phyloP scores from a whole-genome alignment of 257 asterid genomes.

The Salvia splendens region DNA sequence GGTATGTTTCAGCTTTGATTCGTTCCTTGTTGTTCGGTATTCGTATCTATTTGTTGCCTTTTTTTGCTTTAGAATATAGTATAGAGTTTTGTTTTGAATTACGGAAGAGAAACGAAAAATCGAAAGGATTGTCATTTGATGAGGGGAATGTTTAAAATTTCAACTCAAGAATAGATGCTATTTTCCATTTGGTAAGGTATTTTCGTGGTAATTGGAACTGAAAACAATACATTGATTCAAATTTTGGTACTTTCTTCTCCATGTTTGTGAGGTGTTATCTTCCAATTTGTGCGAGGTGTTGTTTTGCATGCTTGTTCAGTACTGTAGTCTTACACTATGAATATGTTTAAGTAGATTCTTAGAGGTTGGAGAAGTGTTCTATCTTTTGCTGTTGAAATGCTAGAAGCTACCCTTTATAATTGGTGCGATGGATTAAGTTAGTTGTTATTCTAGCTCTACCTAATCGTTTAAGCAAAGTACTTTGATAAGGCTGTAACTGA shows the following conservation, averaged over 20 bases:
- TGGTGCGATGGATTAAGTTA: background rate
- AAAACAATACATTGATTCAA: background rate
- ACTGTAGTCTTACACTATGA: background rate
- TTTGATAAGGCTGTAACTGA: background rate
- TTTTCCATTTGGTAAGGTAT: background rate
- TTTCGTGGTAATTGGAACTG: background rate
- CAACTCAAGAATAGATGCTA: background rate
- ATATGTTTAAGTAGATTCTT: background rate
- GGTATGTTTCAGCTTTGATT: slow-evolving; percentile 44
- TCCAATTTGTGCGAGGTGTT: background rate
- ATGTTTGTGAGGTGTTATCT: background rate
- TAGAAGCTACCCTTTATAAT: background rate
- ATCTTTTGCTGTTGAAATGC: background rate
- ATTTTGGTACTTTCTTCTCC: background rate
- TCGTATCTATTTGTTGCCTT: background rate
- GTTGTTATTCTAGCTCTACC: background rate
- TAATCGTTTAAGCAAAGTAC: background rate
- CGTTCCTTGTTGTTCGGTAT: background rate
- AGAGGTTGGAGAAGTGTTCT: background rate
- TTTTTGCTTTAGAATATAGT: background rate
- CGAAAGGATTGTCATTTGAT: background rate
- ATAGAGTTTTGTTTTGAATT: background rate
- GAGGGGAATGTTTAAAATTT: background rate
- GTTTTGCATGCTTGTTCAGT: slow-evolving; percentile 5
- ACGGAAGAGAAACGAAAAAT: background rate